Evolutionary conservation across 2,329 filamentous ascomycete genomes (phyloP).

Genomic region (Pseudocercospora fuligena): DNA sequence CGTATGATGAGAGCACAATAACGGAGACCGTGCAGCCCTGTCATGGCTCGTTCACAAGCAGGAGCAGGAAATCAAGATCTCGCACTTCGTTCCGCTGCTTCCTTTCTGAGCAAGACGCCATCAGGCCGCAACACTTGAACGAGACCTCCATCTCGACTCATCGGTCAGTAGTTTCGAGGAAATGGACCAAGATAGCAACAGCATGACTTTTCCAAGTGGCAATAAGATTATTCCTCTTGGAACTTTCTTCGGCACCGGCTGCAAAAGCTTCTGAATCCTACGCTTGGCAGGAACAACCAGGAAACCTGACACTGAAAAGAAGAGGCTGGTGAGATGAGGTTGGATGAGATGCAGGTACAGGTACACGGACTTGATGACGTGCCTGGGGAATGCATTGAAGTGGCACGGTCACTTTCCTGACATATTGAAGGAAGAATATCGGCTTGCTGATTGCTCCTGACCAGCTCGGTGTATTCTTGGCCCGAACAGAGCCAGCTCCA

Average conservation of each 20-base stretch:
- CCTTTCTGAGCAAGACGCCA: background rate
- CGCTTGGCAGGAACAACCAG: background rate
- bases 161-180: background rate
- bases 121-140: background rate
- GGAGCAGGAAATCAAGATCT: background rate
- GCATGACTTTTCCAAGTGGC: background rate
- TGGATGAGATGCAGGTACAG: constrained; percentile 1
- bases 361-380: too few relatives aligned
- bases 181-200: background rate
- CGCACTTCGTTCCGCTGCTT: background rate
- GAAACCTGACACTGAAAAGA: background rate
- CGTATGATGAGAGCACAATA: background rate
- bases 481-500: background rate
- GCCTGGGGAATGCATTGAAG: background rate
- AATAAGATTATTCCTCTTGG: background rate
- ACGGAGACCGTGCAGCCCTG: background rate
- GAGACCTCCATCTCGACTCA: too few relatives aligned
- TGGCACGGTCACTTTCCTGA: background rate
- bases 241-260: background rate
- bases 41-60: background rate
- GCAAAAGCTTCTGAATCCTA: background rate
- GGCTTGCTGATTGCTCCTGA: background rate
- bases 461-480: background rate
- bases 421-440: background rate
- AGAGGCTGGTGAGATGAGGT: background rate